Conservation (phyloP, 768 basidiomycete species). For the Mycena galericulata region DNA sequence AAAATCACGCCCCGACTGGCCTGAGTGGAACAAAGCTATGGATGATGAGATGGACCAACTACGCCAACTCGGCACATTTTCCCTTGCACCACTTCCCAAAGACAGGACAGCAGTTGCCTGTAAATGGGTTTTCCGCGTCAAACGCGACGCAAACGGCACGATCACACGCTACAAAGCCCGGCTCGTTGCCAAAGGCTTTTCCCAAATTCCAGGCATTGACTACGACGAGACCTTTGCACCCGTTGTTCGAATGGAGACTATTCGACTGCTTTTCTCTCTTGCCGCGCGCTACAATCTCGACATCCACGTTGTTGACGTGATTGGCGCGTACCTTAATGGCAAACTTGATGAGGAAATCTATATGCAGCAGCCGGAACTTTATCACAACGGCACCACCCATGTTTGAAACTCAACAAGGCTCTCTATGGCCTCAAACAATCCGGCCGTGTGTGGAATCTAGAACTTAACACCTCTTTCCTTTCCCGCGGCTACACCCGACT, state of each 20-base stretch:
- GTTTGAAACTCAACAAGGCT: conserved; percentile 28
- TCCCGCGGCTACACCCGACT: conserved; percentile 22
- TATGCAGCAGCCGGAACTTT: conserved; percentile 31
- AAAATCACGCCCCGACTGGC: conserved; percentile 11
- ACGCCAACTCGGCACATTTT: conserved; percentile 27
- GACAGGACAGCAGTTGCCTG: conserved; percentile 31
- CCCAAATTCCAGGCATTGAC: conserved; percentile 48
- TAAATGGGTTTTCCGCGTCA: conserved; percentile 45
- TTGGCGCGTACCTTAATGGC: conserved; percentile 19
- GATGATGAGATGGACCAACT: conserved; percentile 9
- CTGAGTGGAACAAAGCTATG: conserved; percentile 17
- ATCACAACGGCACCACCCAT: conserved; percentile 29
- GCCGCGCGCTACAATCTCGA: conserved; percentile 44
- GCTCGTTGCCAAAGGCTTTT: conserved; percentile 39
- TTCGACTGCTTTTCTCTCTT: conserved; percentile 39
- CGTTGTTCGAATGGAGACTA: conserved; percentile 30
- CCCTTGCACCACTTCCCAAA: conserved; percentile 27
- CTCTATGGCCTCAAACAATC: conserved; percentile 45
- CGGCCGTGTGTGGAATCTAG: conserved; percentile 43
- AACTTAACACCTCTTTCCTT: conserved; percentile 26
- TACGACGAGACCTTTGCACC: conserved; percentile 35
- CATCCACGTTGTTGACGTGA: conserved; percentile 47
- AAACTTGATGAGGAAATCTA: conserved; percentile 34
- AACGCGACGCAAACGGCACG: conserved; percentile 43
- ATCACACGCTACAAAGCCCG: conserved; percentile 44